Evolutionary conservation across 2,329 filamentous ascomycete genomes (phyloP).

Genomic region (Biscogniauxia sp.): DNA sequence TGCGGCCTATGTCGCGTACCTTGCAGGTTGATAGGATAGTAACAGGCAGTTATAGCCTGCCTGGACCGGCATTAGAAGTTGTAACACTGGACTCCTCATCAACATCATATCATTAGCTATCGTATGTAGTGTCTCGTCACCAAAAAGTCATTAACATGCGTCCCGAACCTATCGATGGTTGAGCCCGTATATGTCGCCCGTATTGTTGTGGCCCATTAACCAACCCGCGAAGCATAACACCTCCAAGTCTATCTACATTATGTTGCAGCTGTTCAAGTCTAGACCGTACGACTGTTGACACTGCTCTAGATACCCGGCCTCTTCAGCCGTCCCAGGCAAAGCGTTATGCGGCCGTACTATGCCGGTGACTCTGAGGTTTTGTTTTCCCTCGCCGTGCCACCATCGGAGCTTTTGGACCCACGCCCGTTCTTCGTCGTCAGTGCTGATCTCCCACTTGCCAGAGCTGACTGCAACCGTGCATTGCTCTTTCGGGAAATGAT

Average conservation of each 20-base stretch:
- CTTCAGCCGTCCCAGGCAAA: constrained; percentile 60
- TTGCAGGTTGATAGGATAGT: not conserved
- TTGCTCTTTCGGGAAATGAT: constrained; percentile 79
- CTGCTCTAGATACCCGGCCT: constrained; percentile 76
- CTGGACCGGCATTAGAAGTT: not conserved
- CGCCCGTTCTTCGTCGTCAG: constrained; percentile 66
- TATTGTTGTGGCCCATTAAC: not conserved
- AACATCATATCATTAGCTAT: not conserved
- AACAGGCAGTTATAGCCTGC: not conserved
- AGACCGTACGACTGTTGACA: constrained; percentile 50
- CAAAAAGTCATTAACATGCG: not conserved
- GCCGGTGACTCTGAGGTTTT: constrained; percentile 74
- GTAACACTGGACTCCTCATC: not conserved
- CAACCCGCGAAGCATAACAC: not conserved
- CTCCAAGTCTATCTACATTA: constrained; percentile 45
- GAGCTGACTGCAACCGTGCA: constrained; percentile 73
- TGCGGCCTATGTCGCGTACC: not conserved
- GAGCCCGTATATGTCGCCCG: not conserved
- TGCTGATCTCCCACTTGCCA: constrained; percentile 85
- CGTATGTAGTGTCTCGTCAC: not conserved
- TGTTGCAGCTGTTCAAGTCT: constrained; percentile 44
- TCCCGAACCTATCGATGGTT: not conserved
- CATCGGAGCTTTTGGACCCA: constrained; percentile 76
- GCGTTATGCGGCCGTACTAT: constrained; percentile 63
- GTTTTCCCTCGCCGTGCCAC: constrained; percentile 89